phyloP scores from a whole-genome alignment of 805 yeast genomes.

The Vanderwaltozyma verrucispora region DNA sequence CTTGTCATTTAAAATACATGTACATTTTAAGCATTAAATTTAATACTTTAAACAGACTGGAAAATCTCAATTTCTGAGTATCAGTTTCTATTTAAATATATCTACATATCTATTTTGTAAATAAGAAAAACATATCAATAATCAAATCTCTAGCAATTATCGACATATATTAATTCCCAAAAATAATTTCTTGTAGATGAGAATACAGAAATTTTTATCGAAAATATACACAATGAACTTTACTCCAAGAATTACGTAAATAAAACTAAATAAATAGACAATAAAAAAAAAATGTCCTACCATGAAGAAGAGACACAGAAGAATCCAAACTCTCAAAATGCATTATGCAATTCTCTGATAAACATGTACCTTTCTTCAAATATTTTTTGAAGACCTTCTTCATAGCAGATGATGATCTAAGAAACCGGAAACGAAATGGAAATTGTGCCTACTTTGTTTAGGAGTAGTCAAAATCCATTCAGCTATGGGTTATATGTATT shows the following conservation, averaged over 20 bases:
- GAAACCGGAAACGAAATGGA: constrained; percentile 35
- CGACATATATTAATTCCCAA: too few relatives aligned
- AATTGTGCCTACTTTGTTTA: constrained; percentile 31
- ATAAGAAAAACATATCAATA: too few relatives aligned
- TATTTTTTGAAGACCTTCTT: constrained; percentile 12
- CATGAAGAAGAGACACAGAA: constrained; percentile 28
- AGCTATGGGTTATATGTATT: constrained; percentile 30
- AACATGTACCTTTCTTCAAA: constrained; percentile 21
- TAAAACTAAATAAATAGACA: not conserved
- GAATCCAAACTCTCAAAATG: constrained; percentile 27
- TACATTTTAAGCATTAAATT: too few relatives aligned
- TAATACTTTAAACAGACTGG: too few relatives aligned
- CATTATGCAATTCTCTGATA: constrained; percentile 25
- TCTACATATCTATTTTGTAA: too few relatives aligned
- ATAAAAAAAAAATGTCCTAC: constrained; percentile 18
- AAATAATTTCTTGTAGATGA: too few relatives aligned
- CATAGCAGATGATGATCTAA: constrained; percentile 29
- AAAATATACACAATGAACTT: too few relatives aligned
- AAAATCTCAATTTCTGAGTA: too few relatives aligned
- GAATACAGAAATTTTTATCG: too few relatives aligned
- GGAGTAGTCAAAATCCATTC: constrained; percentile 29
- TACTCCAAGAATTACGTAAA: not conserved
- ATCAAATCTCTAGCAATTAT: too few relatives aligned
- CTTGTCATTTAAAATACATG: too few relatives aligned
- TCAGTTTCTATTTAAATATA: too few relatives aligned